Conservation (phyloP, 2,329 filamentous ascomycete genomes). For the Pseudocercospora crystallina region DNA sequence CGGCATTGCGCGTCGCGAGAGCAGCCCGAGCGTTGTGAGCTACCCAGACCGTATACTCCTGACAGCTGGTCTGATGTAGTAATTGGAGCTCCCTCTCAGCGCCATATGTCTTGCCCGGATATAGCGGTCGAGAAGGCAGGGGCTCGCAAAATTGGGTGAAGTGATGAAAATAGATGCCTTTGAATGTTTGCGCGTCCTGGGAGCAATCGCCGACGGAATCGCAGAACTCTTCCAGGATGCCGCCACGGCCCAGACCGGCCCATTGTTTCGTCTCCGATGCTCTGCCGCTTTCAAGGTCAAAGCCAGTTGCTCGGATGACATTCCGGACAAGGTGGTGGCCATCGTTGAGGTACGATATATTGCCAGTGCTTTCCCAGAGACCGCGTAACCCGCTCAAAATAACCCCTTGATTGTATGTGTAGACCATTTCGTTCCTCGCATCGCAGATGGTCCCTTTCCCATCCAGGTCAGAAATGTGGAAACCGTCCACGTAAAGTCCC, state of each 20-base stretch:
- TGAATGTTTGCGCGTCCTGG: conserved; percentile 87
- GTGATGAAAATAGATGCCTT: conserved; percentile 93
- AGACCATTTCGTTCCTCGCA: conserved; percentile 79
- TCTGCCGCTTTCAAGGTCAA: conserved; percentile 51
- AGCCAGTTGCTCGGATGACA: conserved; percentile 78
- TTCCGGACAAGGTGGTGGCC: conserved; percentile 74
- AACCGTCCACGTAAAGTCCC: conserved; percentile 76
- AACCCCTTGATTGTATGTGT: conserved; percentile 95
- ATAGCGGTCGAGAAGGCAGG: conserved; percentile 49
- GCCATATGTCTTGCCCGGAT: conserved; percentile 44
- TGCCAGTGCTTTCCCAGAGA: conserved; percentile 75
- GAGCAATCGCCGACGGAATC: conserved; percentile 73
- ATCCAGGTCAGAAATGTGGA: conserved; percentile 71
- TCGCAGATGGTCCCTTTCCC: conserved; percentile 62
- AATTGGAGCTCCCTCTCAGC: conserved; percentile 22
- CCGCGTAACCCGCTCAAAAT: conserved; percentile 77
- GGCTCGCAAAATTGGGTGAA: conserved; percentile 73
- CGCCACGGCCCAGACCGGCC: conserved; percentile 52
- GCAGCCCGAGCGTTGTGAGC: conserved; percentile 73
- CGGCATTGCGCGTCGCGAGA: conserved; percentile 62
- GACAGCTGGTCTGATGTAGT: conserved; percentile 61
- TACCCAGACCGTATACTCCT: conserved; percentile 69
- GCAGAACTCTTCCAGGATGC: conserved; percentile 39
- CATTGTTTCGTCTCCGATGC: conserved; percentile 45
- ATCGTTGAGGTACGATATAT: conserved; percentile 69